Conservation (phyloP, 208 protist genomes). For the Trypanosoma vivax region DNA sequence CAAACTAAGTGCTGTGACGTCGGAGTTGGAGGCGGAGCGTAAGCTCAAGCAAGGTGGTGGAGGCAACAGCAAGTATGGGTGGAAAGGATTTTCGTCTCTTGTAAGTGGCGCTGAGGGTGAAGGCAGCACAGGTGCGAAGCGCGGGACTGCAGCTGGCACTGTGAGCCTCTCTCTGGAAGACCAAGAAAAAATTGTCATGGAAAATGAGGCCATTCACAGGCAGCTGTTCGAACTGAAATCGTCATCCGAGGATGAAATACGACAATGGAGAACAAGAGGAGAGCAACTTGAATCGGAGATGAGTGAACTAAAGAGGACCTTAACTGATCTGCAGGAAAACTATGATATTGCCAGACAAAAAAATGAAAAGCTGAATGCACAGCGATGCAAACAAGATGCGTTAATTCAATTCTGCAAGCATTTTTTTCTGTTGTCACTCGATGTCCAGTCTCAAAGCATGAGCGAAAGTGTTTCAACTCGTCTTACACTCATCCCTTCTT, state of each 20-base stretch:
- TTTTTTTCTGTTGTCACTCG: constrained; percentile 26
- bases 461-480: background rate
- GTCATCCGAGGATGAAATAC: constrained; percentile 31
- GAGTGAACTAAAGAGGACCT: constrained; percentile 20
- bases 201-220: constrained; percentile 70
- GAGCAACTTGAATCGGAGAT: constrained; percentile 7
- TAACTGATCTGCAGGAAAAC: constrained; percentile 33
- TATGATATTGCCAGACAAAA: constrained; percentile 25
- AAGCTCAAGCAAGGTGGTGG: constrained; percentile 48
- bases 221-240: constrained; percentile 51
- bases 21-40: constrained; percentile 37
- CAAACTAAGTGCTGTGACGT: constrained; percentile 34
- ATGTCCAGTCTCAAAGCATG: background rate
- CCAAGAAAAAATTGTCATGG: constrained; percentile 51
- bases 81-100: constrained; percentile 66
- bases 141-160: background rate
- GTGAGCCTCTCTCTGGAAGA: constrained; percentile 43
- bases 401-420: constrained; percentile 58
- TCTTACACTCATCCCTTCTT: constrained; percentile 2
- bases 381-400: constrained; percentile 30
- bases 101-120: constrained; percentile 32
- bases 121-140: background rate
- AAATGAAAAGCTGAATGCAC: constrained; percentile 40
- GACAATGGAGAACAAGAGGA: constrained; percentile 8
- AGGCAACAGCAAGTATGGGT: constrained; percentile 33